Percentiles rank a stretch among this genome's conserved stretches.
phyloP scores from a whole-genome alignment of 2,329 filamentous ascomycete genomes.

The Trichoderma breve region DNA sequence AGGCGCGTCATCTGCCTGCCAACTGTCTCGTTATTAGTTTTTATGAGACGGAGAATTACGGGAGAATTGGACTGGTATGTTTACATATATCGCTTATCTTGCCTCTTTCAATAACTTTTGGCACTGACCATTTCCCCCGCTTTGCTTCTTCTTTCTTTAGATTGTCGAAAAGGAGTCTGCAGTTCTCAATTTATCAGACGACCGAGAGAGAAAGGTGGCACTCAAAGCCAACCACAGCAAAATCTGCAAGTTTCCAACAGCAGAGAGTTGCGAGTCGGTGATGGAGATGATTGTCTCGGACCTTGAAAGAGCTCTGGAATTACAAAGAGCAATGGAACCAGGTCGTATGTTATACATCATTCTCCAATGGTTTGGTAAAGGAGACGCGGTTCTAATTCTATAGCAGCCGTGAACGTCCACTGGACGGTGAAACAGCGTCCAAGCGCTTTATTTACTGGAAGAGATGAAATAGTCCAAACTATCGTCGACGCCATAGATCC shows the following conservation, averaged over 20 bases:
- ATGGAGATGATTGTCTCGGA: neutral
- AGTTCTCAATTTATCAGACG: neutral
- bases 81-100: neutral
- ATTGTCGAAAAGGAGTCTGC: constrained; percentile 14
- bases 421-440: neutral
- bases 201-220: neutral
- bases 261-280: neutral
- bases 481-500: neutral
- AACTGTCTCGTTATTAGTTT: constrained; percentile 6
- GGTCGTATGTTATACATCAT: neutral
- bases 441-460: neutral
- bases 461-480: neutral
- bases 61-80: constrained; percentile 5
- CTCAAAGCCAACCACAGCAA: constrained; percentile 7
- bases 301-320: neutral
- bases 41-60: constrained; percentile 13
- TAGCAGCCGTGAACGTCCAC: neutral
- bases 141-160: neutral
- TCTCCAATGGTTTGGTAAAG: neutral
- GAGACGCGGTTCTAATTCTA: neutral
- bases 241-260: constrained; percentile 17
- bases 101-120: neutral
- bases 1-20: neutral
- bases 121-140: neutral
- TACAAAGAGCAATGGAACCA: neutral